A percentile compares a stretch with the other conserved stretches of the same genome.
phyloP scores from a whole-genome alignment of 192 early-diverging fungal species.

The Coemansia sp. region DNA sequence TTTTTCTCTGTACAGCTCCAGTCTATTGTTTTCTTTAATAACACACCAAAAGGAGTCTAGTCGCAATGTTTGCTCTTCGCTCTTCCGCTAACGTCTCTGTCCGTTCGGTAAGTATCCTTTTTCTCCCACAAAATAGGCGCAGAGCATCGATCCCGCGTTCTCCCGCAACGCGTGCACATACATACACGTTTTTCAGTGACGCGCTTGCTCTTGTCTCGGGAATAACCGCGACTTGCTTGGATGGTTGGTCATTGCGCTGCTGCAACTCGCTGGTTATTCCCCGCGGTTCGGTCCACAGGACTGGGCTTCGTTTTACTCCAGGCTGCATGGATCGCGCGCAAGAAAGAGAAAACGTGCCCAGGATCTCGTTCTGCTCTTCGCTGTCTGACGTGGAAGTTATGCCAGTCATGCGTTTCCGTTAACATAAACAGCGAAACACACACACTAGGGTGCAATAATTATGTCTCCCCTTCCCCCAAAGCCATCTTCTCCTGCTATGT shows the following conservation, averaged over 20 bases:
- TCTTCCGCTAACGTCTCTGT: conserved; percentile 38
- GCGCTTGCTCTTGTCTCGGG: not conserved
- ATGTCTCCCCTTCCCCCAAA: not conserved
- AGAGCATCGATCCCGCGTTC: not conserved
- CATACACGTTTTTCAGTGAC: too few species aligned
- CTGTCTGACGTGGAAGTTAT: not conserved
- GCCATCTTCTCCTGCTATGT: not conserved
- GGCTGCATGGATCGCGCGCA: not conserved
- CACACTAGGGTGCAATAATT: too few species aligned
- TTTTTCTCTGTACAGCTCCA: conserved; percentile 5
- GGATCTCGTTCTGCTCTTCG: too few species aligned
- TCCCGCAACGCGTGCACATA: too few species aligned
- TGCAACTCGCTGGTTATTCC: conserved; percentile 1
- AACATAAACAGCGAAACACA: not conserved
- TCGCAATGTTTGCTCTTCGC: conserved; percentile 53
- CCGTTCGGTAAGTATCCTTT: conserved; percentile 46
- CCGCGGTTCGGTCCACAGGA: too few species aligned
- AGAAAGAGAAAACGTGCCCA: too few species aligned
- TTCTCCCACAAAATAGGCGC: not conserved
- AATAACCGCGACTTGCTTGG: not conserved
- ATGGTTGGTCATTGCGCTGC: not conserved
- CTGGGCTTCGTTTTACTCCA: not conserved
- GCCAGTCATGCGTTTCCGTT: not conserved
- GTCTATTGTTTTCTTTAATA: conserved; percentile 7
- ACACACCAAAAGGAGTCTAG: not conserved